Conservation (phyloP, 106 monocot genomes). For the Triglochin maritima region DNA sequence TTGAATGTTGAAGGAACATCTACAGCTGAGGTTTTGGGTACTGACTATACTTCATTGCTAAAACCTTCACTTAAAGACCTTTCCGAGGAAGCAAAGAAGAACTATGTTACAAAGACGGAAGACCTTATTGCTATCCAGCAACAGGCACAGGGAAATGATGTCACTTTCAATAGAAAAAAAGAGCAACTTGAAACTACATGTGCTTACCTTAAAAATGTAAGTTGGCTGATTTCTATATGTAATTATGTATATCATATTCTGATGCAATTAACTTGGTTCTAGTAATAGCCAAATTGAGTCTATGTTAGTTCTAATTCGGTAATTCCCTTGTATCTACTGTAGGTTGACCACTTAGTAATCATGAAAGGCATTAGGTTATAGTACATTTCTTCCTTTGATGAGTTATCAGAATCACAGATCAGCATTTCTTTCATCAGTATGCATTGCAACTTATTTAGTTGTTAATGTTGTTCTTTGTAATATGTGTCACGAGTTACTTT, state of each 20-base stretch:
- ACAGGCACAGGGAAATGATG: constrained; percentile 38
- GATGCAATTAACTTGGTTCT: background rate
- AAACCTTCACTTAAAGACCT: constrained; percentile 55
- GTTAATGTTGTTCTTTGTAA: background rate
- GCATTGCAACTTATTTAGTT: background rate
- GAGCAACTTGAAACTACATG: constrained; percentile 26
- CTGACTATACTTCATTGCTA: constrained; percentile 48
- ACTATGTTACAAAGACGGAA: constrained; percentile 39
- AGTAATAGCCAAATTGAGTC: background rate
- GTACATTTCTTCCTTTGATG: too few species aligned
- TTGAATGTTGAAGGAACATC: constrained; percentile 56
- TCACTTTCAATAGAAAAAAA: constrained; percentile 48
- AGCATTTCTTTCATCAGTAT: background rate
- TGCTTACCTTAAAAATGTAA: constrained; percentile 48
- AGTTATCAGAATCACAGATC: background rate
- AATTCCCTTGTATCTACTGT: background rate
- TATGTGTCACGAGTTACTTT: background rate
- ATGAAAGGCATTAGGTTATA: too few species aligned
- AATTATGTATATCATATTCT: background rate
- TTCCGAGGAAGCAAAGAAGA: constrained; percentile 51
- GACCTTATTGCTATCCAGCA: constrained; percentile 40
- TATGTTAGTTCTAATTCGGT: background rate
- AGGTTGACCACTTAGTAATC: background rate
- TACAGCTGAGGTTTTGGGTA: constrained; percentile 53
- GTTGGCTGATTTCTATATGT: background rate